These are phyloP conservation scores for Kwoniella shandongensis DNA, from an alignment of 768 basidiomycete species.

Conservation along the genomic window DNA sequence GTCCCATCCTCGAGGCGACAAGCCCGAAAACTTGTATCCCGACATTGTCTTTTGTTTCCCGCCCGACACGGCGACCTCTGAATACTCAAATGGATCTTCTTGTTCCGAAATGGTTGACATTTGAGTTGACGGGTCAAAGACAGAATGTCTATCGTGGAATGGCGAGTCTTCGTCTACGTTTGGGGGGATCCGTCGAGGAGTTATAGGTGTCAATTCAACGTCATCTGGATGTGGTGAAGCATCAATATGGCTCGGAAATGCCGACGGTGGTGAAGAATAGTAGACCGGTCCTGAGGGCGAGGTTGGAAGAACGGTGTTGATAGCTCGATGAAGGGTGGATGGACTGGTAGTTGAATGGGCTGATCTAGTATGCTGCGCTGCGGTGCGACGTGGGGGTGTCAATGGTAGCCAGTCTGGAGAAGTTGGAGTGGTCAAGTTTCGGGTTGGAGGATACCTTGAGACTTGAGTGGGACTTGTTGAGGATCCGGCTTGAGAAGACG, in stretches of 20 bases:
- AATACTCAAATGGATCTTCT: constrained; percentile 30
- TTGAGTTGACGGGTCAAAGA: constrained; percentile 10
- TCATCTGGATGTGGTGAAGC: constrained; percentile 16
- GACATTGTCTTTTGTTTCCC: constrained; percentile 32
- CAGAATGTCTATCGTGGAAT: constrained; percentile 45
- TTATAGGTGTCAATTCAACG: constrained; percentile 26
- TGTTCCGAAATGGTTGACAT: neutral
- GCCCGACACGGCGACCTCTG: constrained; percentile 8
- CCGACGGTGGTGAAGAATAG: constrained; percentile 14
- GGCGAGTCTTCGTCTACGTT: constrained; percentile 30
- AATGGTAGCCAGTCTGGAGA: constrained; percentile 5
- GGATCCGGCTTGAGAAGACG: constrained; percentile 4
- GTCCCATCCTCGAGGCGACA: constrained; percentile 19
- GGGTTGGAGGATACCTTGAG: constrained; percentile 26
- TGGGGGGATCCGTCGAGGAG: constrained; percentile 1
- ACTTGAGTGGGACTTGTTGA: constrained; percentile 6
- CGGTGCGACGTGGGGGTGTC: constrained; percentile 13
- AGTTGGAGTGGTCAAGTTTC: constrained; percentile 6
- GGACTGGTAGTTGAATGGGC: neutral
- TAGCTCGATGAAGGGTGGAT: constrained; percentile 22
- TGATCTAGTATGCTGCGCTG: neutral
- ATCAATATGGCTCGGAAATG: constrained; percentile 11
- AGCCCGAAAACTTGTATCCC: constrained; percentile 29
- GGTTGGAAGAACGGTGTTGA: constrained; percentile 33
- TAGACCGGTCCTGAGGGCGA: constrained; percentile 20